Evolutionary conservation across 306 rosid species (phyloP), one percentile per base, ranked within the genome.

Genomic region (Casuarina cunninghamiana): DNA sequence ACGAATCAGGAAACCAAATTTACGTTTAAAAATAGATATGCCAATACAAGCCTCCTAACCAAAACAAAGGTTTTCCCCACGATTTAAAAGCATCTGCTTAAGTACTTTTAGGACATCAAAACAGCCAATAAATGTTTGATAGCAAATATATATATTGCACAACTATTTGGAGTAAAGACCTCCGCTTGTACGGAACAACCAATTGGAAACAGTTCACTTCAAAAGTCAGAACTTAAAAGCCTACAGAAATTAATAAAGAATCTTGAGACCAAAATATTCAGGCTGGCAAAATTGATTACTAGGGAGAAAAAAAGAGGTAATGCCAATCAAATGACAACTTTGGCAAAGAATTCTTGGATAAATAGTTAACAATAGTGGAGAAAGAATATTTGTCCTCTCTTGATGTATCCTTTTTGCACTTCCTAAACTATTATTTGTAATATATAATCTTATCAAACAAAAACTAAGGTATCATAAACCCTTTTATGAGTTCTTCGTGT

Each of bases 1-100:
- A 81, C 77, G 87, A 69, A 71, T 82, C 65, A 76, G 26, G 71
- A 74, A 73, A 79, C 44, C 78, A 65, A 48, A 60, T 69, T 80
- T 54, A 68, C 13, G 12, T 32, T 51, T 51, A 48, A 7, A 11
- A 46, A 37, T 54, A 58, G 43, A 46, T 69, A 21, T n/a, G n/a
- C 37, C 44, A 66, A 13, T 8, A 50, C 50, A 42, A 66, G 48
- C 19, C 71, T 42, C 41, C 50, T 66, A 41, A 8, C 3, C 37
- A 0, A 7, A 58, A 13, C 39, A 10, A 12, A 58, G 26, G 39
- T 58, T 16, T 58, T 58, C 26, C 6, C 11, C 16, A 26, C 5
- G 6, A 17, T 53, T 53, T 16, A 8, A 0, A 13, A 8, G 12
- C n/a, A 53, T 53, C 15, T 53, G 6, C 26, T 57, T 57, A 57